Evolutionary conservation across 768 basidiomycete species (phyloP), one percentile per base, ranked within the genome.

Genomic region (Xerocomellus amylosporus): DNA sequence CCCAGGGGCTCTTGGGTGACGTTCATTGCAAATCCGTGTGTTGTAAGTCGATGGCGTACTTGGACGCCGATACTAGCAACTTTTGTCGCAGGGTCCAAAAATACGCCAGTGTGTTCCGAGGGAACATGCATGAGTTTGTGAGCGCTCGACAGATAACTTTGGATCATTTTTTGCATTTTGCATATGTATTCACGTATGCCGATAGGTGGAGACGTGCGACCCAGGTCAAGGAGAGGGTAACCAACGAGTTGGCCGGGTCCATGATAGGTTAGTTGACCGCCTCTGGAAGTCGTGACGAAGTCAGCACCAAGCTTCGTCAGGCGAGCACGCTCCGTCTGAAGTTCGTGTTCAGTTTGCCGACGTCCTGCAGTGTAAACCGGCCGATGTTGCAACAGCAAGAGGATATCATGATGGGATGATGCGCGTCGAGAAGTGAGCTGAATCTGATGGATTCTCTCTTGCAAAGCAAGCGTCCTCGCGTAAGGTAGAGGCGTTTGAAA

Each of bases 181-280:
- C 88, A 90, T 39, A 98, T 87, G 69, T 97, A 98, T 58, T 87
- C 85, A 45, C 88, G 84, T 55, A 86, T 83, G 52, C 85, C 78
- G 67, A 83, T 76, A 48, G 86, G 75, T 8, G 94, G 91, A 42
- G 81, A 75, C 62, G 87, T 84, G 33, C 86, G 84, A n/a, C 83
- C 83, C 19, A 98, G 80, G 74, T 98, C 96, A 47, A 98, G 77
- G 48, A 98, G 77, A 2, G 94, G 93, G 68, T 99, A 99, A 28
- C 94, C 97, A 15, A 98, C 90, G 63, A 99, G 78, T 73, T 99
- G 97, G 7, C 97, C 97, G 2, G 97, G 95, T 0, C 97, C 97
- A 70, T 99, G 97, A 71, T 92, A 99, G 2, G 97, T 99, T 53
- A 93, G 80, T 73, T 98, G 87, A 3, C 97, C 97, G 14, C 97